These are phyloP conservation scores for Mycena latifolia DNA, from an alignment of 768 basidiomycete species.

Conservation along the genomic window DNA sequence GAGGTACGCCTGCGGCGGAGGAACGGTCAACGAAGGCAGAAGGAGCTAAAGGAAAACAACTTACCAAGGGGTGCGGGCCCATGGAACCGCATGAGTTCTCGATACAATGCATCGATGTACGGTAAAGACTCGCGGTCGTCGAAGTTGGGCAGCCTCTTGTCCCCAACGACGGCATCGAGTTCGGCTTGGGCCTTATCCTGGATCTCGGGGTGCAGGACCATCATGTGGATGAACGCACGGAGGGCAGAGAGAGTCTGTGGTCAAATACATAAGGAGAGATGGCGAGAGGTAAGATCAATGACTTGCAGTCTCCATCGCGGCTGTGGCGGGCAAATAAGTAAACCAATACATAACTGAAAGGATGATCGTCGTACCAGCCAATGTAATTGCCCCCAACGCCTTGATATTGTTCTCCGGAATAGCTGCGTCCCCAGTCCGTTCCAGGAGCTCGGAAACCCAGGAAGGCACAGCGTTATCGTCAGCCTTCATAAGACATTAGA, in stretches of 20 bases:
- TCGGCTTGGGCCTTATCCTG: slow-evolving; percentile 46
- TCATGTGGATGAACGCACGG: slow-evolving; percentile 46
- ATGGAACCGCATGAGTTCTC: slow-evolving; percentile 32
- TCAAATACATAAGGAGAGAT: background rate
- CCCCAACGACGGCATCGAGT: slow-evolving; percentile 42
- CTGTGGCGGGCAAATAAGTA: background rate
- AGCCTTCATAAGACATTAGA: slow-evolving; percentile 6
- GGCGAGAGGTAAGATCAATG: background rate
- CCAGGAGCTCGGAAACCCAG: slow-evolving; percentile 36
- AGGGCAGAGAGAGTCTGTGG: slow-evolving; percentile 47
- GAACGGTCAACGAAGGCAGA: background rate
- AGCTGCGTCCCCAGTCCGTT: slow-evolving; percentile 24
- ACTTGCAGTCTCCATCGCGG: slow-evolving; percentile 38
- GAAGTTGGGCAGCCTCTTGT: slow-evolving; percentile 31
- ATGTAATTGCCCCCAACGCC: slow-evolving; percentile 33
- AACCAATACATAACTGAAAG: no score
- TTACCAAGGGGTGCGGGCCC: slow-evolving; percentile 34
- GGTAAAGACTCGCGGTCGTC: slow-evolving; percentile 33
- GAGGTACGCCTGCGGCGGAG: slow-evolving; percentile 26
- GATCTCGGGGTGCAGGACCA: slow-evolving; percentile 48
- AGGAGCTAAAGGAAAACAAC: background rate
- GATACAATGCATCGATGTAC: slow-evolving; percentile 31
- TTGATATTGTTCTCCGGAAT: slow-evolving; percentile 35
- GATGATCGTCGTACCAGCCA: slow-evolving; percentile 15
- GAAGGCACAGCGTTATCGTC: slow-evolving; percentile 35